Conservation (phyloP, 257 asterid species). For the Solanum ahanhuiri region DNA sequence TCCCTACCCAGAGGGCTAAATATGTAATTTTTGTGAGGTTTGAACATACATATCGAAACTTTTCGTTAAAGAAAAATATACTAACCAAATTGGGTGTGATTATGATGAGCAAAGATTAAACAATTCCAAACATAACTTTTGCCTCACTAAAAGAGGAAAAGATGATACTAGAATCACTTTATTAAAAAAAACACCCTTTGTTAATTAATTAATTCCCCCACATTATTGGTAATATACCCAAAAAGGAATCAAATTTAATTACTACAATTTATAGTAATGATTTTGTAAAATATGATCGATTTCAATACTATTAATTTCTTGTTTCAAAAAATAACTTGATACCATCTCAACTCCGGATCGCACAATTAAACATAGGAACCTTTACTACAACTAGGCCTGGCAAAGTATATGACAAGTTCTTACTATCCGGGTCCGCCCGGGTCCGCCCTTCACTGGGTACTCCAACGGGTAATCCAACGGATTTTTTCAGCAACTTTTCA, state of each 20-base stretch:
- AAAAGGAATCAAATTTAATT: background rate
- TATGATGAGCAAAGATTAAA: background rate
- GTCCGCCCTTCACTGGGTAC: too few relatives aligned
- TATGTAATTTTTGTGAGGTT: background rate
- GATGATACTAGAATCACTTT: background rate
- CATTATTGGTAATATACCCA: background rate
- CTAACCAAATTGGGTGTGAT: background rate
- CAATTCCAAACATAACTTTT: background rate
- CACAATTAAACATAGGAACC: too few relatives aligned
- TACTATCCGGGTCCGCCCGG: too few relatives aligned
- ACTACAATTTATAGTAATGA: background rate
- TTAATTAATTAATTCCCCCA: background rate
- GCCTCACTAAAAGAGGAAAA: background rate
- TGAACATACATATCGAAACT: background rate
- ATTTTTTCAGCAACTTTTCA: too few relatives aligned
- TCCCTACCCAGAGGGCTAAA: background rate
- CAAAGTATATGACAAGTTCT: too few relatives aligned
- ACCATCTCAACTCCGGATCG: too few relatives aligned
- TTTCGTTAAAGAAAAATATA: background rate
- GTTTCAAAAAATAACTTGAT: too few relatives aligned
- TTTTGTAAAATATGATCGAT: too few relatives aligned
- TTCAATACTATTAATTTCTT: too few relatives aligned
- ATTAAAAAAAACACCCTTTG: background rate
- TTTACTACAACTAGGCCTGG: too few relatives aligned
- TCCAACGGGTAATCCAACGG: too few relatives aligned